Evolutionary conservation across 495 filamentous ascomycete species (phyloP), one percentile per base, ranked within the genome.

Genomic region (Penicillium antarcticum): DNA sequence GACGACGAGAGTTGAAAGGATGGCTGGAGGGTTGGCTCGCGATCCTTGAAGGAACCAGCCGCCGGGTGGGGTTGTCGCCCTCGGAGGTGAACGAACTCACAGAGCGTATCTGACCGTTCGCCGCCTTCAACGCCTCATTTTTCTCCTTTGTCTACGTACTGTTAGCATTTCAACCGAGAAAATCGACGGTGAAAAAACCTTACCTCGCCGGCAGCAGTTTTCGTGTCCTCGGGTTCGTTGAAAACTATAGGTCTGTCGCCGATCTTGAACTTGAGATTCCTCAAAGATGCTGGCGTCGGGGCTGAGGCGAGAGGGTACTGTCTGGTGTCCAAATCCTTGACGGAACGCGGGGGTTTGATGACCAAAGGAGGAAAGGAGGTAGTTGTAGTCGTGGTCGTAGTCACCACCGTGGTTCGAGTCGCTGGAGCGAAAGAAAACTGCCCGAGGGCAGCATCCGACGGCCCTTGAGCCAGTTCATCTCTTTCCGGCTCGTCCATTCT

Each of bases 351-450:
- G 38, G 87, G 83, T 50, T 82, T 84, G 57, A 97, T 80, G 42
- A 87, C 67, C 11, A 97, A 70, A 14, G 91, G 92, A 12, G 94
- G 92, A 52, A 94, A 92, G 5, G 83, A 84, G 31, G 89, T 86
- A 17, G 94, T 96, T 0, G 92, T 97, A 1, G 90, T 96, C 0
- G 92, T 97, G 0, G 92, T 97, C 0, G 94, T 97, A 4, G 92
- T 97, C 53, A 97, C 85, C 8, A 89, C 82, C 2, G 86, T 89
- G 17, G 86, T 88, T 61, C 84, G 79, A 18, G 87, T 89, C 13
- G 87, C 81, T 23, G 86, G 86, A 48, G 81, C 85, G 62, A 84
- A 86, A 12, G 84, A 86, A 48, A 90, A 80, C 58, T 86, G 82
- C 10, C 79, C 87, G 47, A 88, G 59, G 33, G 72, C 76, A 42